These are phyloP conservation scores for Paxillus ammoniavirescens DNA, from an alignment of 768 basidiomycete species.

Conservation along the genomic window DNA sequence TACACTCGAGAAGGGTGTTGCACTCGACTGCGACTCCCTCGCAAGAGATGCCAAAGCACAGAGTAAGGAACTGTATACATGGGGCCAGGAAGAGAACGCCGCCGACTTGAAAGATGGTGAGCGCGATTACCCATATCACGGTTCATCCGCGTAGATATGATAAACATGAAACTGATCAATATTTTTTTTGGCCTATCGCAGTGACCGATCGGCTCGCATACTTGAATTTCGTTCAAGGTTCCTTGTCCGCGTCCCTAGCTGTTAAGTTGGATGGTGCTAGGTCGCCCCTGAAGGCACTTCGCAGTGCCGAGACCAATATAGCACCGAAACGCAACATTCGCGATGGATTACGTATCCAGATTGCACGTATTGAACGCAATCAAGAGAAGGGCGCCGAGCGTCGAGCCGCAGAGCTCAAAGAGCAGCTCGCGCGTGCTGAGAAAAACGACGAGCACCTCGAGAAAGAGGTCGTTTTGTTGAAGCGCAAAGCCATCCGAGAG, in stretches of 20 bases:
- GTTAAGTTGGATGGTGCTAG: slow-evolving; percentile 63
- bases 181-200: slow-evolving; percentile 26
- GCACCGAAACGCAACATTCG: slow-evolving; percentile 63
- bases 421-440: slow-evolving; percentile 65
- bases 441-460: slow-evolving; percentile 63
- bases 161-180: background rate
- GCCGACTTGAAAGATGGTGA: slow-evolving; percentile 79
- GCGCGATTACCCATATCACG: slow-evolving; percentile 15
- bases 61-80: slow-evolving; percentile 83
- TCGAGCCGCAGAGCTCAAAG: slow-evolving; percentile 67
- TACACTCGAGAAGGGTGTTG: slow-evolving; percentile 74
- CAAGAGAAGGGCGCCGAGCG: slow-evolving; percentile 63
- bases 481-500: slow-evolving; percentile 73
- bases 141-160: background rate
- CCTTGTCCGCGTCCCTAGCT: slow-evolving; percentile 60
- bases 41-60: slow-evolving; percentile 65
- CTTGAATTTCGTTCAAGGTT: slow-evolving; percentile 74
- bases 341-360: slow-evolving; percentile 54
- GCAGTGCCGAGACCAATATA: slow-evolving; percentile 65
- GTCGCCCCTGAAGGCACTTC: slow-evolving; percentile 63
- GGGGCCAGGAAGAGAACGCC: slow-evolving; percentile 70
- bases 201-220: slow-evolving; percentile 83
- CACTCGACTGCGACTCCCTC: slow-evolving; percentile 68
- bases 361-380: slow-evolving; percentile 63
- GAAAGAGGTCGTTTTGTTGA: slow-evolving; percentile 66